Evolutionary conservation across 2,329 filamentous ascomycete species (phyloP).

Genomic region (Monosporascus sp.): DNA sequence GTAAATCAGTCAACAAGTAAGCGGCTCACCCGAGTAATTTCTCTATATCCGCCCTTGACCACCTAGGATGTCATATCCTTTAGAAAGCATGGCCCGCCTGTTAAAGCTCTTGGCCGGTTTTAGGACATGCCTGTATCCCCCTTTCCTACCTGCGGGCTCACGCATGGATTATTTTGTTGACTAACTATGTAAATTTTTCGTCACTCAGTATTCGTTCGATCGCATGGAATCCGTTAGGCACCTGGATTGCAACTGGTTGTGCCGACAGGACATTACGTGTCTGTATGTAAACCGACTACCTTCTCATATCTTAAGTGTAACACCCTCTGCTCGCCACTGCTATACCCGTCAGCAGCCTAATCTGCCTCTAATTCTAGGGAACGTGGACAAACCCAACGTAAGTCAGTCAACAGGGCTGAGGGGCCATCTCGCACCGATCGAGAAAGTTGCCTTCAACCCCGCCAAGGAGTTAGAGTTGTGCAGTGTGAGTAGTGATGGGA

Average conservation of each 20-base stretch:
- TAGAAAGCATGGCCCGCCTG: too few species aligned
- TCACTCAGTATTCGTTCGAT: constrained; percentile 64
- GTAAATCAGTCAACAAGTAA: constrained; percentile 24
- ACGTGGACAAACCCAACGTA: constrained; percentile 68
- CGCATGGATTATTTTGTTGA: not conserved
- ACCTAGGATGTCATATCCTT: too few species aligned
- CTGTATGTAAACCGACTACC: constrained; percentile 44
- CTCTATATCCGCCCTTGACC: too few species aligned
- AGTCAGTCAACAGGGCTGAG: constrained; percentile 72
- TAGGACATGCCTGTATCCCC: too few species aligned
- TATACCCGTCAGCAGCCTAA: not conserved
- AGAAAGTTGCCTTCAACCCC: constrained; percentile 75
- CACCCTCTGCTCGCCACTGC: not conserved
- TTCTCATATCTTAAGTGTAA: not conserved
- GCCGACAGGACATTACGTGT: constrained; percentile 66
- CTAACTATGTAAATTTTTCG: constrained; percentile 3
- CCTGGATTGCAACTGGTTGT: constrained; percentile 76
- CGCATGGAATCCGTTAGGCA: constrained; percentile 84
- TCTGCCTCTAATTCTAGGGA: constrained; percentile 45
- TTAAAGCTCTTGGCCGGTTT: too few species aligned
- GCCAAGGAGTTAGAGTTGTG: constrained; percentile 72
- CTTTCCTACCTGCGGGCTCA: not conserved
- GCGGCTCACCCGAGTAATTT: constrained; percentile 1
- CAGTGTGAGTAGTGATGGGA: constrained; percentile 68
- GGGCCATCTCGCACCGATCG: constrained; percentile 59